Base-by-base conservation (phyloP, 176 grass and related monocot genomes). In the Raddia distichophylla region DNA sequence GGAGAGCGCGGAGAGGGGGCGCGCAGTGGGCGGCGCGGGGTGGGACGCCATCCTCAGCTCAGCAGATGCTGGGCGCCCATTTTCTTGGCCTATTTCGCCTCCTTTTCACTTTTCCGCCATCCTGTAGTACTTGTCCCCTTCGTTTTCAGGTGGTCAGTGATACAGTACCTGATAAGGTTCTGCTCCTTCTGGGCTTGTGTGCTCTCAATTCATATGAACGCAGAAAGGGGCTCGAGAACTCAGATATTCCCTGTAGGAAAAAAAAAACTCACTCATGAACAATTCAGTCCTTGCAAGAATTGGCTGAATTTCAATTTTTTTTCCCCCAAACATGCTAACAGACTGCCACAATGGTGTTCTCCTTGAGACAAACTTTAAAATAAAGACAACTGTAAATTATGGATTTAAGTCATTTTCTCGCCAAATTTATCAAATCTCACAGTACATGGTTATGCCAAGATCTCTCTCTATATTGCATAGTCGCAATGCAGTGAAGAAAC, bases 1-100 rank as follows among this genome's bases (percentile, higher is more conserved):
- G 8, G 75, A 73, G 68, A 84, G 75, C n/a, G 48, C 42, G 70
- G 52, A 58, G 78, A 74, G 20, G 51, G 75, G 57, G 42, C 62
- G 67, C 58, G 59, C 12, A 52, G 74, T 1, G 78, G 22, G 68
- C 16, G 49, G 61, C 20, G 37, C 42, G 17, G 69, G 6, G 40
- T 55, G 40, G 42, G 61, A 58, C 18, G 77, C 77, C 84, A 80
- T 80, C 69, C 69, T 80, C 49, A 75, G 51, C 82, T 87, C 64
- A 82, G 82, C 47, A 85, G 80, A 54, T 66, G 85, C 54, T 76
- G 69, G 73, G 69, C 85, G 75, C 85, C 81, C 89, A 91, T 89
- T 50, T 3, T 53, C 48, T n/a, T 20, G 48, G 45, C 60, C 8
- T 55, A 8, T 71, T 33, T 73, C 22, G 18, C 62, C 68, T 15